Conservation (phyloP, 192 early-diverging fungal genomes). For the Coemansia sp. region DNA sequence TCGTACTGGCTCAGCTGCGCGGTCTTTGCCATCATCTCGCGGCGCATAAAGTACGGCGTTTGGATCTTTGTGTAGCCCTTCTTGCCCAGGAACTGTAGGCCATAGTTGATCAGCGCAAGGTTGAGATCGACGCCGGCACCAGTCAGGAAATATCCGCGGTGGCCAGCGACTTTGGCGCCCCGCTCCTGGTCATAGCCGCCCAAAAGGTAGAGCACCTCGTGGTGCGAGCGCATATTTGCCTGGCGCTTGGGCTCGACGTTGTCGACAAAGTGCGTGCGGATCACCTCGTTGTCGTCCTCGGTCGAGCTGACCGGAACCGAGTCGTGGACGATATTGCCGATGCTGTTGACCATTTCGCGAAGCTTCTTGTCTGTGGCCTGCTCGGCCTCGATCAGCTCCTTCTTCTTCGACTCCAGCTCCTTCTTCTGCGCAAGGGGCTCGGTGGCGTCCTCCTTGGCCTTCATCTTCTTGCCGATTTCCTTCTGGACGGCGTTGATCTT, state of each 20-base stretch:
- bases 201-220: conserved; percentile 89
- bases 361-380: conserved; percentile 73
- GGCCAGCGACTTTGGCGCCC: conserved; percentile 93
- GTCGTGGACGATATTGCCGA: conserved; percentile 96
- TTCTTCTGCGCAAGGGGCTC: conserved; percentile 74
- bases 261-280: conserved; percentile 61
- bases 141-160: conserved; percentile 98
- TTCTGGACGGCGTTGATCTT: conserved; percentile 90
- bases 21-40: conserved; percentile 96
- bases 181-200: conserved; percentile 86
- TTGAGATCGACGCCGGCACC: conserved; percentile 95
- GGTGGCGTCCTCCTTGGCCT: conserved; percentile 85
- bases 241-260: conserved; percentile 58
- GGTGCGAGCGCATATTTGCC: conserved; percentile 72
- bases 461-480: conserved; percentile 83
- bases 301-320: conserved; percentile 81
- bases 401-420: conserved; percentile 68
- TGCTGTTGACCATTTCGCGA: conserved; percentile 77
- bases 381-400: conserved; percentile 61
- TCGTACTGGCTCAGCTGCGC: conserved; percentile 97
- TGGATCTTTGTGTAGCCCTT: conserved; percentile 87
- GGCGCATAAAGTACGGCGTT: conserved; percentile 98
- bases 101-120: conserved; percentile 94
- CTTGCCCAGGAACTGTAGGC: conserved; percentile 83
- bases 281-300: conserved; percentile 77